Base-by-base conservation (phyloP, 306 rosid genomes). In the Mucuna pruriens region DNA sequence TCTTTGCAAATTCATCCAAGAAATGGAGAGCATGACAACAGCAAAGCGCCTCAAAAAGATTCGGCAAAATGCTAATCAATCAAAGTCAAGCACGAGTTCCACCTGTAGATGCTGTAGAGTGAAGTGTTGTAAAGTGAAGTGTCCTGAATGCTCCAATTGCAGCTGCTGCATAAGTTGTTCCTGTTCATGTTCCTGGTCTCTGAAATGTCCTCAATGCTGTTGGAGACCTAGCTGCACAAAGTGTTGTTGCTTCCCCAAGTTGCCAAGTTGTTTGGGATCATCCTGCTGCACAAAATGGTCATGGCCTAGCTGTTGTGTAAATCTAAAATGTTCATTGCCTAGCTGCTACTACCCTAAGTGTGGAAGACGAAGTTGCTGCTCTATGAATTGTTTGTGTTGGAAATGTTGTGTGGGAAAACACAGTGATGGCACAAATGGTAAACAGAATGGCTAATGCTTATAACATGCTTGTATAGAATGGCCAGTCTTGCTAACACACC, bases 1-100 rank as follows among this genome's bases (percentile, higher is more conserved):
- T 84, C 91, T 96, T 40, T 87, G 91, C 90, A 89, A 87, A 81
- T 96, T 88, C 22, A 77, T 96, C 80, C 94, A 80, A 67, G 98
- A 93, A 84, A 92, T 96, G 97, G 99, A 96, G 85, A 92, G 75
- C 73, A 82, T 88, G 73, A 93, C 98, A 36, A 96, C 99, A 0
- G 89, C 81, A 79, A 88, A 76, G 49, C 95, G 85, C 54, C 93
- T 96, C 0, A 87, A 88, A 48, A 93, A 85, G 88, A 92, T 96
- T 71, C 72, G 94, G 17, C 92, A 86, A 63, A 86, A 45, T 52
- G 71, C 79, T 12, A 58, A 33, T 10, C 88, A 81, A 11, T 82
- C 91, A 15, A 77, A 81, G 57, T 80, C 88, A 11, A 51, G 46
- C 44, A 8, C 52, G 1, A 2, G 69, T 39, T 74, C 77, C 22